These are phyloP conservation scores for Selaginella tamariscina DNA, from an alignment of 75 land plant genomes.

Conservation along the genomic window DNA sequence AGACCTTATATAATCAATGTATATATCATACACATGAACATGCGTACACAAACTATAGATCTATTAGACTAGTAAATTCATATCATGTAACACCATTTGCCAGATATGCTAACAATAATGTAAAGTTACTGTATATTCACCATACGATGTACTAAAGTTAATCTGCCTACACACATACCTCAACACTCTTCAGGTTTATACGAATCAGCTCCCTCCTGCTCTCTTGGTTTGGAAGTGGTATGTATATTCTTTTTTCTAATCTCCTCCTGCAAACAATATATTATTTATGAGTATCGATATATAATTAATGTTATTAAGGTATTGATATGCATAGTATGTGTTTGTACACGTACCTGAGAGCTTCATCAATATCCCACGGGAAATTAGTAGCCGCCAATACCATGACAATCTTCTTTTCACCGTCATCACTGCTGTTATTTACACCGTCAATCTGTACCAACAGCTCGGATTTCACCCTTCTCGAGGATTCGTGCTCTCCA, in stretches of 20 bases:
- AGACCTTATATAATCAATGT: too few relatives aligned
- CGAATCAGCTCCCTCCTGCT: slow-evolving; percentile 84
- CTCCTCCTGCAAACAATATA: slow-evolving; percentile 65
- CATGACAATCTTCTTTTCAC: slow-evolving; percentile 85
- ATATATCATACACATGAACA: too few relatives aligned
- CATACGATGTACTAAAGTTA: too few relatives aligned
- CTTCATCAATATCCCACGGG: slow-evolving; percentile 99
- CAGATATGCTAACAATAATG: not conserved
- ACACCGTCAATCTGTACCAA: slow-evolving; percentile 99
- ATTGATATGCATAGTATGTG: too few relatives aligned
- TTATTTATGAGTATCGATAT: too few relatives aligned
- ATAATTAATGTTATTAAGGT: too few relatives aligned
- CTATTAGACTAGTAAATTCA: too few relatives aligned
- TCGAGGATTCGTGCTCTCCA: slow-evolving; percentile 96
- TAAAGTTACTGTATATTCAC: not conserved
- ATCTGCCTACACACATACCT: slow-evolving; percentile 49
- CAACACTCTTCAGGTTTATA: slow-evolving; percentile 81
- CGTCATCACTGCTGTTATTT: slow-evolving; percentile 76
- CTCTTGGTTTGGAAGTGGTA: slow-evolving; percentile 83
- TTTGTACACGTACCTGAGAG: slow-evolving; percentile 79
- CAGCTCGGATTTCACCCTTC: slow-evolving; percentile 94
- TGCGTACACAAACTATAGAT: too few relatives aligned
- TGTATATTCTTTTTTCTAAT: slow-evolving; percentile 88
- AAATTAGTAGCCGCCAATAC: slow-evolving; percentile 97
- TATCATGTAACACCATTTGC: too few relatives aligned